Conservation (phyloP, 78 protist species). For the Anaeramoeba ignava region DNA sequence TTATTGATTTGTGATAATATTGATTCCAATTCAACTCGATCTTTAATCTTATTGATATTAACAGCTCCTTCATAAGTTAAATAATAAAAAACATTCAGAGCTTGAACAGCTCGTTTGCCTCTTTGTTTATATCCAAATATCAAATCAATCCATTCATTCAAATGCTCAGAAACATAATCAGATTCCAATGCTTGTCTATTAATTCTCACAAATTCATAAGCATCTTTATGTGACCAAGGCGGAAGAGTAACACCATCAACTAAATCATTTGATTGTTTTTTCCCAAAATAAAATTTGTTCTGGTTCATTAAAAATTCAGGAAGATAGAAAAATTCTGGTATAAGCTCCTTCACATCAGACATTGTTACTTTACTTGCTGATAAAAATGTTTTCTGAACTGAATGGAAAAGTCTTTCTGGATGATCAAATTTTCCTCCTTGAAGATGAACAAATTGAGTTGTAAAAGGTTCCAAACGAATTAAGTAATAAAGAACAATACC, state of each 20-base stretch:
- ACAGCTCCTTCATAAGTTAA: background rate
- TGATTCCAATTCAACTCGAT: background rate
- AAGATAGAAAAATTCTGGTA: no score
- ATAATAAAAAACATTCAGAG: background rate
- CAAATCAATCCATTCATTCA: background rate
- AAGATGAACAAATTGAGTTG: no score
- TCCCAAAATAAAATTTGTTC: background rate
- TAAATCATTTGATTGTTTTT: background rate
- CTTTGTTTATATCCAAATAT: background rate
- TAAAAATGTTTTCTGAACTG: no score
- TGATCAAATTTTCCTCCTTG: no score
- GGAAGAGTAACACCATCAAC: background rate
- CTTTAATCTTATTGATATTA: background rate
- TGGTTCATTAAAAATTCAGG: no score
- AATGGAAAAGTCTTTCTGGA: no score
- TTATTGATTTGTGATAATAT: background rate
- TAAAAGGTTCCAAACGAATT: no score
- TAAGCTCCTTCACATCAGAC: no score
- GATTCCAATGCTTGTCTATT: background rate
- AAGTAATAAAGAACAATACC: no score
- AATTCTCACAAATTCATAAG: background rate
- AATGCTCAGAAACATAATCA: background rate
- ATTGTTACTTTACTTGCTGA: no score
- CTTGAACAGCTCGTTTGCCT: background rate
- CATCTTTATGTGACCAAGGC: background rate